These are phyloP conservation scores for Pythium guiyangense DNA, from an alignment of 352 stramenopile species.

Conservation along the genomic window DNA sequence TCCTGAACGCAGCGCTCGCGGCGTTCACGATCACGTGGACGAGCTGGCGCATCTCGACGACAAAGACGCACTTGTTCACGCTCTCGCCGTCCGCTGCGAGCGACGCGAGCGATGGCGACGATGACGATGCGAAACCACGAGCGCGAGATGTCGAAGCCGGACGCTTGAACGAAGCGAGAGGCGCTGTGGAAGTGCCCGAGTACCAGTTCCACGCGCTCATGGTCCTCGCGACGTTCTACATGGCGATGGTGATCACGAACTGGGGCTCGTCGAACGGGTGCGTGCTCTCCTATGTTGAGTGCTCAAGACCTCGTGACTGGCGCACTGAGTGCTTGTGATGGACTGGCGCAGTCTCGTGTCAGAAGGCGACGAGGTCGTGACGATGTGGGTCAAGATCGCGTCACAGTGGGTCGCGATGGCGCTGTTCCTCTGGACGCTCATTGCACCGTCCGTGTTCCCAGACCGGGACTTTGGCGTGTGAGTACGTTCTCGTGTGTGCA, in stretches of 20 bases:
- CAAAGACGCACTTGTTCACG: constrained; percentile 49
- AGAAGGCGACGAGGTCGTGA: constrained; percentile 52
- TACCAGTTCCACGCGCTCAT: constrained; percentile 78
- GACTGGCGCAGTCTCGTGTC: constrained; percentile 11
- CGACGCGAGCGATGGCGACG: constrained; percentile 3
- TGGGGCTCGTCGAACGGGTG: constrained; percentile 65
- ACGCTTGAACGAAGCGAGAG: not conserved
- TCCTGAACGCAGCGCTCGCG: constrained; percentile 37
- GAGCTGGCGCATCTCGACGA: constrained; percentile 62
- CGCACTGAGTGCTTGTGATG: not conserved
- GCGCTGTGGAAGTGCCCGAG: constrained; percentile 32
- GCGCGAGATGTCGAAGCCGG: constrained; percentile 2
- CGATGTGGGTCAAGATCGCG: constrained; percentile 94
- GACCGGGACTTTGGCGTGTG: constrained; percentile 84
- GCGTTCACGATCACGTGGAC: constrained; percentile 55
- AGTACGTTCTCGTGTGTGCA: not conserved
- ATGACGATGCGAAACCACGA: constrained; percentile 1
- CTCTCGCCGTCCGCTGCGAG: constrained; percentile 22
- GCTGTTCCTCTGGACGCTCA: constrained; percentile 94
- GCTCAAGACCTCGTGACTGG: not conserved
- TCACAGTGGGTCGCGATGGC: constrained; percentile 89
- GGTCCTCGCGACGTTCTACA: constrained; percentile 71
- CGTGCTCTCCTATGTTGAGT: not conserved
- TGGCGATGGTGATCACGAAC: constrained; percentile 82
- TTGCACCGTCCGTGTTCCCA: constrained; percentile 90